A percentile compares a stretch with the other conserved stretches of the same genome.
Evolutionary conservation across 2,329 filamentous ascomycete genomes (phyloP).

Genomic region (Chaetomiaceae sp.): DNA sequence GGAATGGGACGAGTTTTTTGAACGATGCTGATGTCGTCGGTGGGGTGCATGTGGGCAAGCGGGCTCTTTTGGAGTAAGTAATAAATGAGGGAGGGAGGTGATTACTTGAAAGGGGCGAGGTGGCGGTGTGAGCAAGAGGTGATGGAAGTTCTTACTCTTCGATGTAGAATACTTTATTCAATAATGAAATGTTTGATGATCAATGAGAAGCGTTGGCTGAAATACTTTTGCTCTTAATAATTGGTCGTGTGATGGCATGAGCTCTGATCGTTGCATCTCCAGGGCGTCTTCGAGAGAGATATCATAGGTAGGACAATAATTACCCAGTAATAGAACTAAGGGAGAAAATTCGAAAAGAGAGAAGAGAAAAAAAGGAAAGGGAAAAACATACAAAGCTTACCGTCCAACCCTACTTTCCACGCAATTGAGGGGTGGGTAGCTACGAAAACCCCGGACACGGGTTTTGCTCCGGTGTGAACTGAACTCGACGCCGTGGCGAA

Average conservation of each 20-base stretch:
- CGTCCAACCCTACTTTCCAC: background rate
- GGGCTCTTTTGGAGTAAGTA: background rate
- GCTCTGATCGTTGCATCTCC: no score
- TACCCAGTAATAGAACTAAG: no score
- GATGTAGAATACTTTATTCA: background rate
- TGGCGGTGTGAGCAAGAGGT: background rate
- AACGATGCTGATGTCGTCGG: conserved; percentile 23
- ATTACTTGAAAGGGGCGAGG: background rate
- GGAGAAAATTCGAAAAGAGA: no score
- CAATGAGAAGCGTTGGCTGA: background rate
- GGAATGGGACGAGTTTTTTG: conserved; percentile 37
- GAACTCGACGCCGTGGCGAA: background rate
- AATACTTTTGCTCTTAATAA: background rate
- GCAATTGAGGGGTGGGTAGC: background rate
- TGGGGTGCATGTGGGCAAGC: background rate
- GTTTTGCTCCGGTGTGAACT: background rate
- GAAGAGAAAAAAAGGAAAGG: background rate
- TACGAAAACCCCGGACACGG: background rate
- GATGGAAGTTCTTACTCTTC: background rate
- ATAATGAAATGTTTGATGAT: conserved; percentile 2
- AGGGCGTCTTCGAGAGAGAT: no score
- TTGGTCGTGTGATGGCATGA: no score
- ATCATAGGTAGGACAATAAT: no score
- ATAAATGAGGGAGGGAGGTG: background rate
- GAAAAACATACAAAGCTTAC: background rate